A percentile compares a stretch with the other conserved stretches of the same genome.
phyloP scores from a whole-genome alignment of 1,284 basidiomycete species.

The Lignosus rhinocerotis region DNA sequence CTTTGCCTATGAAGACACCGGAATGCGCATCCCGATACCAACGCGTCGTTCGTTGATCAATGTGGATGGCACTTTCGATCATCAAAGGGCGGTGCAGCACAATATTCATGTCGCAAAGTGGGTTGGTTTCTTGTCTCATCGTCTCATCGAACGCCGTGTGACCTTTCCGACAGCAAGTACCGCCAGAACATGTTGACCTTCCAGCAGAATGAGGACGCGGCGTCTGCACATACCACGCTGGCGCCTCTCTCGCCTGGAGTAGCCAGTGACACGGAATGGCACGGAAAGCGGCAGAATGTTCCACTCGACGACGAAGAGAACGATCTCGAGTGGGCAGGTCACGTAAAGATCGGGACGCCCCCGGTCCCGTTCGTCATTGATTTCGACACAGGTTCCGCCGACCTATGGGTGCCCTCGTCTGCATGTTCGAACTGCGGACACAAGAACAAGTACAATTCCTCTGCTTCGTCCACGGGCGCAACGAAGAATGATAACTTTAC shows the following conservation, averaged over 20 bases:
- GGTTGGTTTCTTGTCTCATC: background rate
- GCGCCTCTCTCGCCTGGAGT: background rate
- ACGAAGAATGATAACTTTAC: constrained; percentile 31
- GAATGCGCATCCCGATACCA: constrained; percentile 14
- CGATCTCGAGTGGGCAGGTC: constrained; percentile 24
- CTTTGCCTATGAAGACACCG: constrained; percentile 1
- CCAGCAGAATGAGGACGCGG: constrained; percentile 15
- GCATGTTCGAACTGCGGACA: constrained; percentile 37
- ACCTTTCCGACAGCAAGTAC: constrained; percentile 18
- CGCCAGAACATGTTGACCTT: constrained; percentile 23
- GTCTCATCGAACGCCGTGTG: background rate
- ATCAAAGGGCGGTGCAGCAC: constrained; percentile 12
- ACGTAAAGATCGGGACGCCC: constrained; percentile 24
- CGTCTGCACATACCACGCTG: background rate
- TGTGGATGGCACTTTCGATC: constrained; percentile 23
- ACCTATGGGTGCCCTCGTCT: constrained; percentile 41
- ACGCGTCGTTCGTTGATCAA: constrained; percentile 21
- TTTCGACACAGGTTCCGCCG: constrained; percentile 38
- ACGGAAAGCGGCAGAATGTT: constrained; percentile 10
- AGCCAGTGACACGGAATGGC: background rate
- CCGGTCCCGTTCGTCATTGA: constrained; percentile 20
- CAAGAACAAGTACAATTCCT: constrained; percentile 34
- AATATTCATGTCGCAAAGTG: constrained; percentile 17
- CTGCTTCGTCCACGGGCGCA: constrained; percentile 31
- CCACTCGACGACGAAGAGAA: constrained; percentile 13